A percentile compares a stretch with the other conserved stretches of the same genome.
Conservation (phyloP, 352 stramenopile species). For the Albugo laibachii region DNA sequence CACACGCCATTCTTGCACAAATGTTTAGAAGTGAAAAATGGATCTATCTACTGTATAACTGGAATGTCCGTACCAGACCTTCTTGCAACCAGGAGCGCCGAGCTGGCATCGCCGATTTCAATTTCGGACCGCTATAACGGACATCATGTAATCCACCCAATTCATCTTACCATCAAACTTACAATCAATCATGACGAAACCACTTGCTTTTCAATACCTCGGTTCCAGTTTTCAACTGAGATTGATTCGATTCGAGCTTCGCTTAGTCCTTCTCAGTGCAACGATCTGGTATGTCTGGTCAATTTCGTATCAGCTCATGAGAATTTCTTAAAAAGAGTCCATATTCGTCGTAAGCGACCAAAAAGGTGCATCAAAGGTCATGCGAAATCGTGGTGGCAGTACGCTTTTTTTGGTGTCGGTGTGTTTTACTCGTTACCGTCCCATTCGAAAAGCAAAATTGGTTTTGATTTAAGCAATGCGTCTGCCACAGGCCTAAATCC, state of each 20-base stretch:
- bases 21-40: slow-evolving; percentile 29
- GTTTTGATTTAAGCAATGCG: not conserved
- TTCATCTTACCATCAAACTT: slow-evolving; percentile 55
- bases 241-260: slow-evolving; percentile 43
- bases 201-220: slow-evolving; percentile 42
- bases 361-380: slow-evolving; percentile 23
- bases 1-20: slow-evolving; percentile 71
- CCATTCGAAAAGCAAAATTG: slow-evolving; percentile 2
- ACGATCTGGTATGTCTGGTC: slow-evolving; percentile 49
- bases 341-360: slow-evolving; percentile 45
- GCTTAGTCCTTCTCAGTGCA: slow-evolving; percentile 52
- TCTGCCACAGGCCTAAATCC: not conserved
- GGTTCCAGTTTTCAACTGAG: slow-evolving; percentile 41
- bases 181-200: slow-evolving; percentile 57
- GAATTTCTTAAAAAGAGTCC: slow-evolving; percentile 62
- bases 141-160: slow-evolving; percentile 29
- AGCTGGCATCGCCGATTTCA: not conserved
- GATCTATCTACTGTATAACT: slow-evolving; percentile 34
- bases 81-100: not conserved
- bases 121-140: slow-evolving; percentile 13
- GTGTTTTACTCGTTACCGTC: slow-evolving; percentile 23
- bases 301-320: slow-evolving; percentile 68
- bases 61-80: not conserved
- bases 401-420: slow-evolving; percentile 46
- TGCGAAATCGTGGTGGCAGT: slow-evolving; percentile 50